Base-by-base conservation (phyloP, 495 filamentous ascomycete genomes). In the Physcia stellaris region DNA sequence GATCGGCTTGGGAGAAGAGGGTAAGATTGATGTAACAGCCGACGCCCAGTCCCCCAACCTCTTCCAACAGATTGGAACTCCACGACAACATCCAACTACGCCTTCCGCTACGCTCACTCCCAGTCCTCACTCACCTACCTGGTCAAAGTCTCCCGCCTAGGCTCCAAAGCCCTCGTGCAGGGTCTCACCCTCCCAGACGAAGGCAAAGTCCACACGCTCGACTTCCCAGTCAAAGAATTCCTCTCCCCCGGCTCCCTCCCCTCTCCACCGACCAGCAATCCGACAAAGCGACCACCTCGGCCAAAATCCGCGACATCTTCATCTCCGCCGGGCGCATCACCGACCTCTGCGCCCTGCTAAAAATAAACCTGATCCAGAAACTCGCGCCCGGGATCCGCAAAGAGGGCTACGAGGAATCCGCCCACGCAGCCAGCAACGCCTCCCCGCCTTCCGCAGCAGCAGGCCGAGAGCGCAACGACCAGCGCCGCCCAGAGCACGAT, bases 61-160 rank as follows among this genome's bases (percentile, higher is more conserved):
- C 71, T 98, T 6, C 81, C 83, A 3, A 16, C 66, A 13, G 66
- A 76, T 64, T 94, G 86, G 86, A 93, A 93, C 56, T 60, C 70
- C 24, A 63, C 63, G 16, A 69, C 68, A 43, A 65, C 63, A 46
- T 71, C 69, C 9, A 60, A 68, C 27, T 80, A 79, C 57, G 69
- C 79, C 34, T 92, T 98, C 58, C 75, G 88, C 37, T 98, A 96
- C 62, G 71, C 77, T 2, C 92, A 94, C 51, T 60, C 72, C n/a
- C 84, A 95, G 55, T 92, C 86, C 1, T 74, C 86, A 11, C 82
- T 90, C 66, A 68, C 80, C 43, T 96, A 79, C 52, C 63, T 95
- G 9, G 50, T 96, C 36, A 86, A 84, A 53, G 58, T 88, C 46
- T 80, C 76, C 59, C 76, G 88, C 11, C 65, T 96, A 30, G 86